phyloP scores from a whole-genome alignment of 495 filamentous ascomycete species.

The Talaromyces nanjingensis region DNA sequence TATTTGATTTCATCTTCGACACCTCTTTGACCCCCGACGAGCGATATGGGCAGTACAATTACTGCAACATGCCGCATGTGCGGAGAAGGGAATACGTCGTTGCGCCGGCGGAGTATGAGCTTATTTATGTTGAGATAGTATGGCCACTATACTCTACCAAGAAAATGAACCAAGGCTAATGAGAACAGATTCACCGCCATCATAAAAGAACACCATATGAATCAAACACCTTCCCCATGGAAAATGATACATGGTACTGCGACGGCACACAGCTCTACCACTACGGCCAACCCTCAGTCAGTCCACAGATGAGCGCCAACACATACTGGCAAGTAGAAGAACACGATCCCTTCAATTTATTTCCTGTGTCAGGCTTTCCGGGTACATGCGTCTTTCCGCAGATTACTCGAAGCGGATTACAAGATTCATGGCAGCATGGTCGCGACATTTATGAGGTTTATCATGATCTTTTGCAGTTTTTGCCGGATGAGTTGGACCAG shows the following conservation, averaged over 20 bases:
- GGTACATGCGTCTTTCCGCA: constrained; percentile 68
- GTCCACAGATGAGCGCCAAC: constrained; percentile 28
- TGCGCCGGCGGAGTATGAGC: constrained; percentile 38
- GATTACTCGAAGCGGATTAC: constrained; percentile 55
- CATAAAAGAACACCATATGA: constrained; percentile 69
- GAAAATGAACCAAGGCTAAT: not conserved
- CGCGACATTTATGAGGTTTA: constrained; percentile 58
- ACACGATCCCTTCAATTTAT: constrained; percentile 40
- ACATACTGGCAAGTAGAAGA: constrained; percentile 54
- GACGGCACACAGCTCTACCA: constrained; percentile 53
- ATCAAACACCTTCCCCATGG: constrained; percentile 58
- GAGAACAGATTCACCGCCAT: constrained; percentile 56
- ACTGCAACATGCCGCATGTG: constrained; percentile 76
- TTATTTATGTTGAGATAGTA: constrained; percentile 62
- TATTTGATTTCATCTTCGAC: constrained; percentile 61
- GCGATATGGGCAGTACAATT: constrained; percentile 56
- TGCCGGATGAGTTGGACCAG: constrained; percentile 38
- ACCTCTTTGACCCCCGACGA: constrained; percentile 40
- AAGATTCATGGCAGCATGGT: constrained; percentile 62
- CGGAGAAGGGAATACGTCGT: constrained; percentile 47
- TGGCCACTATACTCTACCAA: constrained; percentile 6
- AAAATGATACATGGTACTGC: constrained; percentile 60
- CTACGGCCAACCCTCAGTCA: constrained; percentile 41
- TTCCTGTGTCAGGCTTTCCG: constrained; percentile 42
- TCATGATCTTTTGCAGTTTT: constrained; percentile 48